Conservation (phyloP, 306 rosid genomes). For the Cicer judaicum region DNA sequence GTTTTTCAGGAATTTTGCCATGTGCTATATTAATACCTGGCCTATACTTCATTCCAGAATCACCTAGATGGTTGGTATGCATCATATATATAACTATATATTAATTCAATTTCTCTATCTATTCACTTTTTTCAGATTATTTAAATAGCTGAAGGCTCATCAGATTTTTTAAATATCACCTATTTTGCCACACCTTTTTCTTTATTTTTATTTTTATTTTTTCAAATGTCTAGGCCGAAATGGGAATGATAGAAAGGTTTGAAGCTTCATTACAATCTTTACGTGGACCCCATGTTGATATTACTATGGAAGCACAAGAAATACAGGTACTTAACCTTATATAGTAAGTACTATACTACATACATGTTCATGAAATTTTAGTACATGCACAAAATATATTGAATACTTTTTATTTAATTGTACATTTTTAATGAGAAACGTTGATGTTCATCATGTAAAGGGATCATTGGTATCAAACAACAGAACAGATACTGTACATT, state of each 20-base stretch:
- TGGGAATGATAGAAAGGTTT: constrained; percentile 72
- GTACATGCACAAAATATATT: too few species aligned
- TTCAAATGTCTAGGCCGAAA: constrained; percentile 60
- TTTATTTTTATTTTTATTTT: neutral
- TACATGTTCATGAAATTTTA: neutral
- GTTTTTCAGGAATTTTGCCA: constrained; percentile 65
- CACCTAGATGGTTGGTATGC: constrained; percentile 92
- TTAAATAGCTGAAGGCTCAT: too few species aligned
- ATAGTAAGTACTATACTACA: neutral
- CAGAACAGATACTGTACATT: constrained; percentile 50
- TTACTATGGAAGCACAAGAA: constrained; percentile 66
- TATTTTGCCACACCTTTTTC: neutral
- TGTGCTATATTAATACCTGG: constrained; percentile 70
- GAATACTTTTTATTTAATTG: neutral
- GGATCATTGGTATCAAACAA: constrained; percentile 55
- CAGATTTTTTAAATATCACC: neutral
- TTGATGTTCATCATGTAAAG: constrained; percentile 43
- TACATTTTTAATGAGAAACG: neutral
- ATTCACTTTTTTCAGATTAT: neutral
- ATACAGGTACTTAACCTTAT: constrained; percentile 53
- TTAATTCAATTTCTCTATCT: neutral
- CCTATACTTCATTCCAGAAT: constrained; percentile 79
- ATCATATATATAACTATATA: constrained; percentile 28
- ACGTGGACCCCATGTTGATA: constrained; percentile 69
- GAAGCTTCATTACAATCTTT: constrained; percentile 71